Base-by-base conservation (phyloP, 192 early-diverging fungal species). In the Rhizophagus prolifer region DNA sequence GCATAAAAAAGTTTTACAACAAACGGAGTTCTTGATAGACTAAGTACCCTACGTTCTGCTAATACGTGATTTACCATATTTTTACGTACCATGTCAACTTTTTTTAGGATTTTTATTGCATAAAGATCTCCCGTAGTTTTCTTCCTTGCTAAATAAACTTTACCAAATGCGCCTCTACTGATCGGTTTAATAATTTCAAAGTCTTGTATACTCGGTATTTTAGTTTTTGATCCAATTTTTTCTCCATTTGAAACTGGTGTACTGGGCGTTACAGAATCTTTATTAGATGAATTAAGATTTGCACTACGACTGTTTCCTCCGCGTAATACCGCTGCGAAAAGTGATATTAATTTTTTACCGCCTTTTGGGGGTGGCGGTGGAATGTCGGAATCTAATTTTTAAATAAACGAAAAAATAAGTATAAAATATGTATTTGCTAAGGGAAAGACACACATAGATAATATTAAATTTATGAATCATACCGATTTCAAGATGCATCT, bases 171-270 rank as follows among this genome's bases (percentile, higher is more conserved):
- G 19, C 95, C 95, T n/a, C 95, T 92, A 78, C 94, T 95, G 67
- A 97, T 95, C 4, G 93, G 94, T 86, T 95, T 96, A 67, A 97
- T 91, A 79, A 96, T 92, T 76, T 97, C 95, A 88, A 97, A 97
- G 73, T 97, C 95, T 12, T 92, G 85, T 62, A 95, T 97, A 21
- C 91, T 90, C 2, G 95, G 95, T 78, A 96, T 89, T 84, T 89
- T 81, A 79, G 84, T 58, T 76, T 87, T 84, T 19, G 67, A 77
- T 54, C 76, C 85, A 6, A 73, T 46, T 60, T 73, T 73, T 34
- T 73, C 71, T 23, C 58, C 71, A 36, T 47, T 59, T 16, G 54
- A 12, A 36, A 58, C n/a, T 19, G 36, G 10, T 5, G 31, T 58
- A 19, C 16, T 73, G 0, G 31, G 14, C 38, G 54, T n/a, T 25